Evolutionary conservation across 73 alveolate species (phyloP).

Genomic region (Halteria grandinella): DNA sequence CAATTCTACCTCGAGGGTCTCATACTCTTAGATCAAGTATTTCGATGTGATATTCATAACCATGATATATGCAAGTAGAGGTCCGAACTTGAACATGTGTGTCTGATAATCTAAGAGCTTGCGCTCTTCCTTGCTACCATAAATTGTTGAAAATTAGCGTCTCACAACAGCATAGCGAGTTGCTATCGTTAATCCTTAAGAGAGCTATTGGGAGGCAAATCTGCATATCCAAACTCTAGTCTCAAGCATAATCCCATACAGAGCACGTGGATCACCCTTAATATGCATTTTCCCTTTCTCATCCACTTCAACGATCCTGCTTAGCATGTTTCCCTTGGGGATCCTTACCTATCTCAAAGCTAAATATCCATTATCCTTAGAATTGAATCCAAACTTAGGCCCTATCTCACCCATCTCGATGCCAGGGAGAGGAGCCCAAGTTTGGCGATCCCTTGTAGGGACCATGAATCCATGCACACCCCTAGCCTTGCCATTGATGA

Average conservation of each 20-base stretch:
- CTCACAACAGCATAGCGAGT: slow-evolving; percentile 76
- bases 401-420: slow-evolving; percentile 94
- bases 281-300: slow-evolving; percentile 71
- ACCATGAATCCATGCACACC: slow-evolving; percentile 91
- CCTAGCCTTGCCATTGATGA: slow-evolving; percentile 64
- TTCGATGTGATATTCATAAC: slow-evolving; percentile 47
- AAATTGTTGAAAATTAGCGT: slow-evolving; percentile 66
- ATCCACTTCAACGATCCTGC: slow-evolving; percentile 76
- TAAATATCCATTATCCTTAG: slow-evolving; percentile 92
- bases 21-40: not conserved
- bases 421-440: slow-evolving; percentile 81
- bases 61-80: slow-evolving; percentile 66
- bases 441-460: slow-evolving; percentile 77
- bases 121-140: slow-evolving; percentile 63
- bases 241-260: slow-evolving; percentile 79
- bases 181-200: slow-evolving; percentile 68
- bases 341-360: slow-evolving; percentile 79
- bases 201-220: slow-evolving; percentile 58
- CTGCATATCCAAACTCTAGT: slow-evolving; percentile 66
- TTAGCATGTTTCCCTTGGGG: slow-evolving; percentile 85
- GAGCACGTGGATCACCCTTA: slow-evolving; percentile 73
- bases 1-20: not conserved
- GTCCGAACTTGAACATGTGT: slow-evolving; percentile 73
- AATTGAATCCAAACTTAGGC: slow-evolving; percentile 85
- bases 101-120: slow-evolving; percentile 82